Percentiles rank a stretch among this genome's conserved stretches.
Evolutionary conservation across 2,329 filamentous ascomycete genomes (phyloP).

Genomic region (Hymenoscyphus albidus): DNA sequence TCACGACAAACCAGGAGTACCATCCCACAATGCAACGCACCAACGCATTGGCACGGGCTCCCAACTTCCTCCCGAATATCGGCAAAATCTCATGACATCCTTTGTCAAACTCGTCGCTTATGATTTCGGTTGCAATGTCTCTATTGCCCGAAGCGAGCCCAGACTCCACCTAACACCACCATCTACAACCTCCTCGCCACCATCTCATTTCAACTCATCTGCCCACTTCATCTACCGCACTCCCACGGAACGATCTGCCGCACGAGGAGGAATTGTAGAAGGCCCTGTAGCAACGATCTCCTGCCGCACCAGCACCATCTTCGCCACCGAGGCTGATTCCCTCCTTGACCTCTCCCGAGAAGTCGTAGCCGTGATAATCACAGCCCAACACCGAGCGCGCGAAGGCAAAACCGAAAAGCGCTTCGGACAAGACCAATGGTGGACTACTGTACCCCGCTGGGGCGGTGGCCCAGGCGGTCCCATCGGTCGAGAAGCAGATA

Average conservation of each 20-base stretch:
- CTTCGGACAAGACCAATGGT: conserved; percentile 58
- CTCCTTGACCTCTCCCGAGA: conserved; percentile 59
- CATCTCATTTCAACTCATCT: conserved; percentile 54
- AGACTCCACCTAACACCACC: conserved; percentile 49
- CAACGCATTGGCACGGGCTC: conserved; percentile 49
- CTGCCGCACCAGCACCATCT: conserved; percentile 51
- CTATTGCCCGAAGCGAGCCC: conserved; percentile 54
- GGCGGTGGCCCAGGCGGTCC: conserved; percentile 59
- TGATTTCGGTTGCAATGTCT: conserved; percentile 61
- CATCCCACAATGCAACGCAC: conserved; percentile 28
- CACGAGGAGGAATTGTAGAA: conserved; percentile 56
- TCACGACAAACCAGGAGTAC: conserved; percentile 16
- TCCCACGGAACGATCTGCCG: conserved; percentile 56
- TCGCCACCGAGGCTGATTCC: conserved; percentile 53
- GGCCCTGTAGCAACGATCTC: conserved; percentile 60
- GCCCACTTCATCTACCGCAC: conserved; percentile 57
- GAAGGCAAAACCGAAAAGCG: conserved; percentile 53
- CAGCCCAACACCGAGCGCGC: conserved; percentile 60
- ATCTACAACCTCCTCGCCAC: conserved; percentile 27
- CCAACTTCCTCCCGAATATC: conserved; percentile 56
- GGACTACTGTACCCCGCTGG: conserved; percentile 58
- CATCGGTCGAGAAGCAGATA: conserved; percentile 54
- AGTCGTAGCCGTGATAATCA: conserved; percentile 55
- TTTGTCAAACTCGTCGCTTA: conserved; percentile 63
- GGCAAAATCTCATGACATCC: conserved; percentile 53